phyloP scores from a whole-genome alignment of 768 basidiomycete species.

The Mycena capillaripes region DNA sequence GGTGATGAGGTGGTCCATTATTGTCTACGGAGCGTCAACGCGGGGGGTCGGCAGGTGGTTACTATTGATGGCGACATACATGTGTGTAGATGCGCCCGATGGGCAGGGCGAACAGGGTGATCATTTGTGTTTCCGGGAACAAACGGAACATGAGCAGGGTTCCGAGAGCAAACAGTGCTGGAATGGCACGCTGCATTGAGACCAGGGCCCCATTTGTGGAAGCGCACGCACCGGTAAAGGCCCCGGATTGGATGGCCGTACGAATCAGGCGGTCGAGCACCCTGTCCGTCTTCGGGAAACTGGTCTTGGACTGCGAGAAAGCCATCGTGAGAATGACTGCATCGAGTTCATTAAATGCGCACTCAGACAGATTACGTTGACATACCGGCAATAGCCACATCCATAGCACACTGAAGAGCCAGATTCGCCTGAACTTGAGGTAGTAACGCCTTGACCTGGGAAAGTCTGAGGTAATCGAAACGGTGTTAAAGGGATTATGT shows the following conservation, averaged over 20 bases:
- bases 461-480: background rate
- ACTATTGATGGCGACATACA: background rate
- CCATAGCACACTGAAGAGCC: background rate
- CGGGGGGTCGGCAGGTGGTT: background rate
- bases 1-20: background rate
- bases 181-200: too few species aligned
- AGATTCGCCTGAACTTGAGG: constrained; percentile 14
- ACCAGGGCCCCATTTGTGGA: too few species aligned
- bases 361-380: too few species aligned
- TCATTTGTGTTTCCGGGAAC: background rate
- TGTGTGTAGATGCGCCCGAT: background rate
- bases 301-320: background rate
- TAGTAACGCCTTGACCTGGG: background rate
- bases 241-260: background rate
- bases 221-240: background rate
- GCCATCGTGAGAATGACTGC: background rate
- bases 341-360: too few species aligned
- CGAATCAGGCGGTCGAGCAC: background rate
- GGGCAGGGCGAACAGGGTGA: background rate
- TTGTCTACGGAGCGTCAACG: background rate
- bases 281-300: background rate
- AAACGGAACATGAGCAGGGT: background rate
- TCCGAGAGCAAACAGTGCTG: background rate
- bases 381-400: background rate
- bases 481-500: too few species aligned